Evolutionary conservation across 164 flowering plant species (phyloP).

Genomic region (Vitis riparia): DNA sequence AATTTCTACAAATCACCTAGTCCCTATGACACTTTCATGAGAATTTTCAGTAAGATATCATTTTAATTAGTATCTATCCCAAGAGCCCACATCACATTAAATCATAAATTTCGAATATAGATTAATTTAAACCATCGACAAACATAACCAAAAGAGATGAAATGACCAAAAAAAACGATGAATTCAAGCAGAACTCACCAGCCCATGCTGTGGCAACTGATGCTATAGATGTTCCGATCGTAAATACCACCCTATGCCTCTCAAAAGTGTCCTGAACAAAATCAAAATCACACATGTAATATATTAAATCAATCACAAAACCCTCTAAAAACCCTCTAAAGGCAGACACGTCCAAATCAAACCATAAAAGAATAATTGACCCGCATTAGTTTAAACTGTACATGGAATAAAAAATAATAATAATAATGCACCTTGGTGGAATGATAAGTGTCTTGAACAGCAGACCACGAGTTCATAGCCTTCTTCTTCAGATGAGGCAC

Average conservation of each 20-base stretch:
- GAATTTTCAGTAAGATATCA: neutral
- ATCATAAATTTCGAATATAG: neutral
- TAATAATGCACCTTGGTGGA: slow-evolving; percentile 69
- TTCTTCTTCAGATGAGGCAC: slow-evolving; percentile 57
- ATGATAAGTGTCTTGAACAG: slow-evolving; percentile 70
- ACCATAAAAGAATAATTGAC: neutral
- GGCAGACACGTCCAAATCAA: neutral
- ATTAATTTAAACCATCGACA: neutral
- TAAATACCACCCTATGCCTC: slow-evolving; percentile 85
- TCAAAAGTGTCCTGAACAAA: slow-evolving; percentile 75
- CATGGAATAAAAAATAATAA: neutral
- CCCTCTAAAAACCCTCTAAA: neutral
- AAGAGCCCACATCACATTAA: neutral
- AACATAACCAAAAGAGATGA: neutral
- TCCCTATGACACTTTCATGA: neutral
- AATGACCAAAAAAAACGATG: neutral
- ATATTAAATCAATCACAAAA: neutral
- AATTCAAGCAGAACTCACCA: slow-evolving; percentile 45
- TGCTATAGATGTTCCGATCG: slow-evolving; percentile 78
- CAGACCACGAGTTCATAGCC: slow-evolving; percentile 63
- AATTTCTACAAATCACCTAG: no score
- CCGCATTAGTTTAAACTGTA: slow-evolving; percentile 1
- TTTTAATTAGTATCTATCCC: neutral
- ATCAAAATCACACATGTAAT: slow-evolving; percentile 14
- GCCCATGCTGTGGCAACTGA: slow-evolving; percentile 76